Base-by-base conservation (phyloP, 495 filamentous ascomycete species). In the Talaromyces nanjingensis region DNA sequence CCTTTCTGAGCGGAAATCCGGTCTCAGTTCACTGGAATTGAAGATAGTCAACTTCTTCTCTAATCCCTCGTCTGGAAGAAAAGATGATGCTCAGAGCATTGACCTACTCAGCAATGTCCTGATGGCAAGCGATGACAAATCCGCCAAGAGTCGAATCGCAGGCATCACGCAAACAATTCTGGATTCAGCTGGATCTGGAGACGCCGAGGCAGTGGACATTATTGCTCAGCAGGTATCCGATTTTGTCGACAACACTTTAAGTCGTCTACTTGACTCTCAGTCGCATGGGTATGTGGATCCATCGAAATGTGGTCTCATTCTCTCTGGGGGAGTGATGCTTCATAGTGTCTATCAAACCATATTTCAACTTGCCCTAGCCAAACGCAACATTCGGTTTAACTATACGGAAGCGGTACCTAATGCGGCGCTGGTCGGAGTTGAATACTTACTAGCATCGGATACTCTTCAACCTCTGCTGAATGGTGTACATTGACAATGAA, bases 241-340 rank as follows among this genome's bases (percentile, higher is more conserved):
- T 22, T 65, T 75, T 2, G 60, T 73, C 29, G 59, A 63, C 9
- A 69, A 65, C 7, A 71, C 68, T 3, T 60, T 75, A 2, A 57
- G 27, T 18, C 66, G 69, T 8, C 57, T 75, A 49, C 59, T 65
- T 3, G 53, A 72, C 47, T 47, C 65, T 7, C 47, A 61, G 49
- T 68, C 65, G 6, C 45, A 34, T 9, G 66, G 64, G 24, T 72
- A 69, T 60, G 27, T 65, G 4, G 18, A 65, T 16, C 39, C 65
- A 0, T 60, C 65, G 27, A 29, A 61, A 12, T 70, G 67, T 1
- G 66, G 67, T 16, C 55, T 74, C 34, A 62, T 73, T 2, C 57
- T 75, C 9, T 64, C 71, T 1, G 73, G 71, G 9, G 73, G 73
- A 4, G 34, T 73, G 59, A 67, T 73, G 62, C 69, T 64, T 22